Percentiles rank a stretch among this genome's conserved stretches.
phyloP scores from a whole-genome alignment of 2,329 filamentous ascomycete genomes.

The Curvularia hawaiiensis region DNA sequence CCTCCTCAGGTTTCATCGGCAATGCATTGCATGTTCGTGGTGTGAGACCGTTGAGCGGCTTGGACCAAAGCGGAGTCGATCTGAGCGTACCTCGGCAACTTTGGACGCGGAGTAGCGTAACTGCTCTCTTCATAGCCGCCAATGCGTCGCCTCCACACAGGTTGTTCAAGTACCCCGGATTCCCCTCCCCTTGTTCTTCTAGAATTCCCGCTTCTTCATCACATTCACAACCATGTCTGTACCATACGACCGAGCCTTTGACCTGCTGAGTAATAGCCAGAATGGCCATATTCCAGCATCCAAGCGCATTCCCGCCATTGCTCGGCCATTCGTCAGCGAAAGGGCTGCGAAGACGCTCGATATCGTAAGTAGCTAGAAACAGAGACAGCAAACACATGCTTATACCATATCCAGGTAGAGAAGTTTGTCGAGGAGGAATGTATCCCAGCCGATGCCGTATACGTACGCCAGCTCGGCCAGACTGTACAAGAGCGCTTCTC shows the following conservation, averaged over 20 bases:
- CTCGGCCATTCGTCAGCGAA: conserved; percentile 74
- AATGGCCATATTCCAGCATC: conserved; percentile 54
- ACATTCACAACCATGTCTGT: conserved; percentile 36
- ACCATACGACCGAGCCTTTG: conserved; percentile 29
- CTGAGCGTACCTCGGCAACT: conserved; percentile 33
- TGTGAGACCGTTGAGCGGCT: not conserved
- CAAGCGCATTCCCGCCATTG: conserved; percentile 63
- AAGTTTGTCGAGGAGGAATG: conserved; percentile 97
- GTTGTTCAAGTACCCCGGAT: conserved; percentile 25
- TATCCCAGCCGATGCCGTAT: conserved; percentile 75
- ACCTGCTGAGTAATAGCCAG: conserved; percentile 43
- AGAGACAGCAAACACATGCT: not conserved
- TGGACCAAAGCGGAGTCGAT: conserved; percentile 12
- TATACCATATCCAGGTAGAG: conserved; percentile 65
- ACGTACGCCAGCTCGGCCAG: conserved; percentile 77
- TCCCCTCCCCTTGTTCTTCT: conserved; percentile 9
- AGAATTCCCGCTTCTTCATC: not conserved
- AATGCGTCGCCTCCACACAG: conserved; percentile 22
- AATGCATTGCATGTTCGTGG: conserved; percentile 2
- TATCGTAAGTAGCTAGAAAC: conserved; percentile 54
- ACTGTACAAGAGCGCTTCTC: conserved; percentile 76
- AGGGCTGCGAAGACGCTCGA: conserved; percentile 84
- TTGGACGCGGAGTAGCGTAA: conserved; percentile 19
- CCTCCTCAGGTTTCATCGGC: not conserved
- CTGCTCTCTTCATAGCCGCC: conserved; percentile 19